Base-by-base conservation (phyloP, 169 alveolate genomes). In the Eimeria maxima region DNA sequence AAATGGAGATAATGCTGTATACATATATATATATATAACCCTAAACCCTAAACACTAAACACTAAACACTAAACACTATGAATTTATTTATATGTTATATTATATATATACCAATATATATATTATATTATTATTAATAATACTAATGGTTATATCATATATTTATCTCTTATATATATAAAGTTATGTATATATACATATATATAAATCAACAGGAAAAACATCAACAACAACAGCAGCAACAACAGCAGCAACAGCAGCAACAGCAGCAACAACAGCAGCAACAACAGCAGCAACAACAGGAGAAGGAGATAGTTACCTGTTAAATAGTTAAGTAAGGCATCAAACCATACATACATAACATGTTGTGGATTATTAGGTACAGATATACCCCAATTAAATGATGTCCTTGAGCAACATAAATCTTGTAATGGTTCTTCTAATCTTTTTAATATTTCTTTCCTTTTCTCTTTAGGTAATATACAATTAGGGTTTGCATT, bases 271-370 rank as follows among this genome's bases (percentile, higher is more conserved):
- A 57, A 24, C 67, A 57, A 24, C 67, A 57, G 67, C 67, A 57
- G 67, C 67, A 57, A 24, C 67, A 57, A 5, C 10, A 57, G 67
- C 67, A 57, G 24, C n/a, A 57, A 24, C 24, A 57, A 24, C 24
- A 57, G 67, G n/a, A 57, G 22, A 5, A 57, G 22, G 4, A 57
- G 22, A 11, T 5, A 20, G 90, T 6, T 18, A 47, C 97, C 98
- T 65, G 98, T 95, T 94, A 97, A 60, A 94, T 99, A 99, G 97
- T 98, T 98, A 65, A 98, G 96, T 91, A 99, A 93, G 16, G 99
- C 99, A 93, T 99, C 99, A 96, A 98, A 98, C 99, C 99, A 99
- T 27, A 99, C 99, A 97, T 99, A 99, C 99, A 99, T 99, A 45
- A 99, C 99, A 95, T 99, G 99, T 33, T 95, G 93, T 10, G 65